A percentile compares a stretch with the other conserved stretches of the same genome.
Evolutionary conservation across 2,329 filamentous ascomycete species (phyloP).

Genomic region (Arthrobotrys entomopaga): DNA sequence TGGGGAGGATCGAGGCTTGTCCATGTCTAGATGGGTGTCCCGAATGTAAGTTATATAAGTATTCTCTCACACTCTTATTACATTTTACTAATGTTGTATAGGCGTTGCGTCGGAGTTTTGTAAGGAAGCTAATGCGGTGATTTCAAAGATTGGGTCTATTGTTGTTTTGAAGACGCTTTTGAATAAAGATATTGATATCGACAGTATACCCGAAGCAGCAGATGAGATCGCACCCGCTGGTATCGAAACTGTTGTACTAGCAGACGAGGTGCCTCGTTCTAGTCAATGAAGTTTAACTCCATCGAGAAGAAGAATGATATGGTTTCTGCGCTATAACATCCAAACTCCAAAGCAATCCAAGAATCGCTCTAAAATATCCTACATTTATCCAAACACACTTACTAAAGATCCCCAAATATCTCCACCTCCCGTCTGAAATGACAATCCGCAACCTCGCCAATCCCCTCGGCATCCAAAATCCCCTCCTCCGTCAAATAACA

Average conservation of each 20-base stretch:
- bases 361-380: not conserved
- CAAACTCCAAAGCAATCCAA: too few species aligned
- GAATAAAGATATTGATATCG: constrained; percentile 80
- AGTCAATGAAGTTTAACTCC: not conserved
- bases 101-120: constrained; percentile 48
- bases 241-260: constrained; percentile 82
- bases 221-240: constrained; percentile 76
- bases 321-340: not conserved
- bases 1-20: constrained; percentile 79
- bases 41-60: constrained; percentile 78
- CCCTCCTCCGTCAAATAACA: constrained; percentile 53
- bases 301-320: not conserved
- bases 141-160: constrained; percentile 45
- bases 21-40: constrained; percentile 82
- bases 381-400: not conserved
- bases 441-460: constrained; percentile 42
- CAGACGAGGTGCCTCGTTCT: constrained; percentile 70
- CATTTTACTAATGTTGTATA: constrained; percentile 18
- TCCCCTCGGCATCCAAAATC: constrained; percentile 38
- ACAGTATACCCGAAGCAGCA: constrained; percentile 84
- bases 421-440: constrained; percentile 48
- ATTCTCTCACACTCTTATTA: constrained; percentile 13
- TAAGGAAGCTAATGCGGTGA: constrained; percentile 49
- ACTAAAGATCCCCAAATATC: constrained; percentile 49
- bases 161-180: constrained; percentile 77